phyloP scores from a whole-genome alignment of 768 basidiomycete species.

The Xerocomellus intermedius region DNA sequence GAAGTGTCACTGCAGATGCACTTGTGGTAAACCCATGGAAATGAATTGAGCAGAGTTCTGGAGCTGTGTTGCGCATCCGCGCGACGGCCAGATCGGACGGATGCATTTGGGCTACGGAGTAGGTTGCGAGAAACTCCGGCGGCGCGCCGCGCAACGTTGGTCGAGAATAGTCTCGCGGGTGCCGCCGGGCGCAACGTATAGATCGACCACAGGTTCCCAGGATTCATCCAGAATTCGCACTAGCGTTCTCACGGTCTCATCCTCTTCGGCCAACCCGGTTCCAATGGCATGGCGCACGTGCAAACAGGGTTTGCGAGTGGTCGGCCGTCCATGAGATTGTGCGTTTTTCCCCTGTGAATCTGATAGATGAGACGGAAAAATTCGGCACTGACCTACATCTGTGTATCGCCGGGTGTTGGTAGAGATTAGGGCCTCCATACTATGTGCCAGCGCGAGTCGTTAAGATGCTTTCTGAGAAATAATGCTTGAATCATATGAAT shows the following conservation, averaged over 20 bases:
- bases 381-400: background rate
- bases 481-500: background rate
- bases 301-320: too few relatives aligned
- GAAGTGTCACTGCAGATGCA: background rate
- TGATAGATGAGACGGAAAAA: background rate
- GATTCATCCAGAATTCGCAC: background rate
- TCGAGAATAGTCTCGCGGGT: constrained; percentile 1
- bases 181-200: background rate
- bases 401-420: background rate
- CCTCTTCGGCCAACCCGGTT: background rate
- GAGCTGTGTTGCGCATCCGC: background rate
- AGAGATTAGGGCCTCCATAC: too few relatives aligned
- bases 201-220: background rate
- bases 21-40: background rate
- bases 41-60: background rate
- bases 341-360: background rate
- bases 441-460: background rate
- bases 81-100: background rate
- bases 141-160: background rate
- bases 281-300: background rate
- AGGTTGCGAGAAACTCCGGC: background rate
- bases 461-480: background rate
- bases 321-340: background rate
- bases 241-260: background rate
- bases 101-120: background rate